Conservation (phyloP, 306 rosid species). For the Cercis canadensis region DNA sequence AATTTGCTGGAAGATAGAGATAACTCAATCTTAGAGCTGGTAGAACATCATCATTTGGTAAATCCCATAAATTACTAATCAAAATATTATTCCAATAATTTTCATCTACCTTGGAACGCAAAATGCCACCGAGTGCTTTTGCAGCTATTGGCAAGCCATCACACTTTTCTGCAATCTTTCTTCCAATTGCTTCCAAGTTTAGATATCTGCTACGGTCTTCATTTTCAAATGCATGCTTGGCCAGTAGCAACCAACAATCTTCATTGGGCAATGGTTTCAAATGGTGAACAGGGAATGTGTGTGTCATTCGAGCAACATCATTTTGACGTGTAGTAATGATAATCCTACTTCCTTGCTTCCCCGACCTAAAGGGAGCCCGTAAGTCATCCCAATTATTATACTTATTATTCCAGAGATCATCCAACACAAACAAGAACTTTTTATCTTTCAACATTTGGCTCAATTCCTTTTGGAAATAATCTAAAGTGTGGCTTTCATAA, state of each 20-base stretch:
- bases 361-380: conserved; percentile 18
- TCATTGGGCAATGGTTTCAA: conserved; percentile 32
- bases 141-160: conserved; percentile 49
- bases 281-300: conserved; percentile 36
- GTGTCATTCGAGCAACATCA: conserved; percentile 38
- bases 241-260: conserved; percentile 42
- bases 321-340: conserved; percentile 37
- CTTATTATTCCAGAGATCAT: conserved; percentile 47
- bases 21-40: not conserved
- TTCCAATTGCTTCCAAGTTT: conserved; percentile 33
- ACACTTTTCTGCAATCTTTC: conserved; percentile 38
- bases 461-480: conserved; percentile 40
- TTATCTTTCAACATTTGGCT: conserved; percentile 24
- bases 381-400: conserved; percentile 43
- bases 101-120: conserved; percentile 33
- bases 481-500: conserved; percentile 33
- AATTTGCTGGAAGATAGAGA: conserved; percentile 1
- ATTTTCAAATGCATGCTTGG: conserved; percentile 41
- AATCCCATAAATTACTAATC: conserved; percentile 41
- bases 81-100: conserved; percentile 42
- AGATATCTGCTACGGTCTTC: not conserved
- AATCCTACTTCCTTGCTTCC: conserved; percentile 45
- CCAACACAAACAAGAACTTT: conserved; percentile 43
- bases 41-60: conserved; percentile 40
- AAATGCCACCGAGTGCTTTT: conserved; percentile 41